Conservation (phyloP, 495 filamentous ascomycete species). For the Penicillium paxilli region DNA sequence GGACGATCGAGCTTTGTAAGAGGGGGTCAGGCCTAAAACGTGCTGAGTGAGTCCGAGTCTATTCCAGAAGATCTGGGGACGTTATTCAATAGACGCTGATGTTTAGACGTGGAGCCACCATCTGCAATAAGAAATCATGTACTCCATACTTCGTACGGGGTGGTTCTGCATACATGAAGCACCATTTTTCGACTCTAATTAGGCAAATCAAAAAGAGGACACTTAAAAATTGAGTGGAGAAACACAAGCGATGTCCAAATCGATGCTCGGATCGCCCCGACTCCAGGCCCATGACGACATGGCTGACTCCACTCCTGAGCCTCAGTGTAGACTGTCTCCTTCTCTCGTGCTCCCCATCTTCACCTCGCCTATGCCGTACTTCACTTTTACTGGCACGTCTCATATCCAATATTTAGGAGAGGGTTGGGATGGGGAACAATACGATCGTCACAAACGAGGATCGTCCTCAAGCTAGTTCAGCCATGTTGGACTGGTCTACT, state of each 20-base stretch:
- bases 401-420: too few relatives aligned
- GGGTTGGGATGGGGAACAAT: not conserved
- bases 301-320: conserved; percentile 18
- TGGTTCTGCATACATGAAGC: too few relatives aligned
- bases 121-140: too few relatives aligned
- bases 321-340: conserved; percentile 13
- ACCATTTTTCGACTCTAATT: not conserved
- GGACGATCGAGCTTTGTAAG: not conserved
- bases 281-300: conserved; percentile 19
- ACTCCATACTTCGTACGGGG: too few relatives aligned
- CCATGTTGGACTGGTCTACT: not conserved
- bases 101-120: too few relatives aligned
- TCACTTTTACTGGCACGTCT: not conserved
- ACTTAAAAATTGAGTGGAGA: not conserved
- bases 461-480: not conserved
- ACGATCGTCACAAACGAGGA: not conserved
- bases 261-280: conserved; percentile 19
- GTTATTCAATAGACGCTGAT: too few relatives aligned
- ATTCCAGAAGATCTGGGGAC: too few relatives aligned
- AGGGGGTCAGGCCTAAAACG: not conserved
- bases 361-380: not conserved
- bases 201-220: not conserved
- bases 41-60: too few relatives aligned
- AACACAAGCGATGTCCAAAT: not conserved
- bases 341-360: not conserved